Evolutionary conservation across 306 rosid species (phyloP), one percentile per base, ranked within the genome.

Genomic region (Dryas alaskensis): DNA sequence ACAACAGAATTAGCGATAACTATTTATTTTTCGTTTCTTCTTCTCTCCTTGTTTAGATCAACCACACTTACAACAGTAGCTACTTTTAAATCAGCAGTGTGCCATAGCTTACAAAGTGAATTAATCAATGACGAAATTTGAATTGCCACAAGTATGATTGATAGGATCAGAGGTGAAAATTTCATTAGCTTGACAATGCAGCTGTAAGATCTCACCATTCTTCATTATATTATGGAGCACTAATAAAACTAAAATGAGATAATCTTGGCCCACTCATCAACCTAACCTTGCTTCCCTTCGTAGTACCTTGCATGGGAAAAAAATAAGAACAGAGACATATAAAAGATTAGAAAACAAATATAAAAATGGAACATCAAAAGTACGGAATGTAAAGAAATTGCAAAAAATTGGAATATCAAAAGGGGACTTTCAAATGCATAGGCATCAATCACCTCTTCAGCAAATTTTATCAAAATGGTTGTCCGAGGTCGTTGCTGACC

Each of bases 401-500:
- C 62, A 14, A 68, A 13, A 40, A 68, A 55, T 19, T 9, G 4
- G 27, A 73, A 60, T 51, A 40, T 37, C 70, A 48, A 72, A 6
- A 8, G 39, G 48, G 17, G 42, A 60, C 8, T 5, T 60, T 31
- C 44, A 60, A 40, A 62, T 62, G 27, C 10, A 60, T 47, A 65
- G 68, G 40, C 67, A 67, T n/a, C 16, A 54, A 19, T 68, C 86
- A 89, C 98, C 98, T 93, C 97, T 81, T 91, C 97, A 6, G 89
- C 85, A 80, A 92, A 94, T 83, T 91, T 94, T 64, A 94, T 94
- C 87, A 94, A 87, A 83, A 94, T 94, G 71, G 99, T 94, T 43
- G 99, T 94, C 55, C 97, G 88, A 55, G 99, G 97, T 63, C 95
- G 90, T 49, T 89, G 99, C 80, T 88, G 99, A 65, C 96, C 99